phyloP scores from a whole-genome alignment of 805 yeast genomes.

The Candida anglica region DNA sequence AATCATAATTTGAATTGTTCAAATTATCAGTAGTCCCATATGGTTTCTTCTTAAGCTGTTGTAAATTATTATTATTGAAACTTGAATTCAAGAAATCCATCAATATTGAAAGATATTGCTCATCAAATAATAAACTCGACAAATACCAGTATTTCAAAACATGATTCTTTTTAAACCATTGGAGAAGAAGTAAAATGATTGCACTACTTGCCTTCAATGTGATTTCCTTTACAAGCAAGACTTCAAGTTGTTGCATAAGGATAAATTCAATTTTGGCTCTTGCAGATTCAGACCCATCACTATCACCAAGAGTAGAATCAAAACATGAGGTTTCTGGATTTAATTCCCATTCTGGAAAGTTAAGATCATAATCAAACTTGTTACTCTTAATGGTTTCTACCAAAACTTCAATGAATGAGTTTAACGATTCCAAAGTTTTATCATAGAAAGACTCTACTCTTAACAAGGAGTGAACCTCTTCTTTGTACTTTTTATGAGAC shows the following conservation, averaged over 20 bases:
- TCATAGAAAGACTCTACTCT: constrained; percentile 62
- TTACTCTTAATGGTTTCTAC: constrained; percentile 60
- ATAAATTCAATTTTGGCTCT: constrained; percentile 17
- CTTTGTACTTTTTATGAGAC: constrained; percentile 31
- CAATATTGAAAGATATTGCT: constrained; percentile 43
- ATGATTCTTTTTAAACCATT: constrained; percentile 81
- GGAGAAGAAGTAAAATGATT: constrained; percentile 48
- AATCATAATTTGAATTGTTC: constrained; percentile 24
- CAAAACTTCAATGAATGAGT: constrained; percentile 61
- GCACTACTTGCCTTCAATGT: constrained; percentile 57
- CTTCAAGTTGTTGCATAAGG: constrained; percentile 46
- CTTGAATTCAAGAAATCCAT: constrained; percentile 31
- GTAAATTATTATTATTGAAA: constrained; percentile 33
- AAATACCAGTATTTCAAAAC: constrained; percentile 75
- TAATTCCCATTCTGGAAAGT: constrained; percentile 32
- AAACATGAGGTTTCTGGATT: constrained; percentile 28
- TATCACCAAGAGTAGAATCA: constrained; percentile 7
- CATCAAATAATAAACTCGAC: constrained; percentile 68
- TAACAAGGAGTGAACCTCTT: constrained; percentile 39
- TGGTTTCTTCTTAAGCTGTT: constrained; percentile 12
- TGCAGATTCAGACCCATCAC: constrained; percentile 7
- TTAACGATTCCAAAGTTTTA: constrained; percentile 48
- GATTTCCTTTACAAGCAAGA: constrained; percentile 57
- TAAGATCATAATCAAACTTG: constrained; percentile 31
- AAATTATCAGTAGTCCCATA: constrained; percentile 7